Evolutionary conservation across 768 basidiomycete genomes (phyloP).

Genomic region (Rickenella mellea): DNA sequence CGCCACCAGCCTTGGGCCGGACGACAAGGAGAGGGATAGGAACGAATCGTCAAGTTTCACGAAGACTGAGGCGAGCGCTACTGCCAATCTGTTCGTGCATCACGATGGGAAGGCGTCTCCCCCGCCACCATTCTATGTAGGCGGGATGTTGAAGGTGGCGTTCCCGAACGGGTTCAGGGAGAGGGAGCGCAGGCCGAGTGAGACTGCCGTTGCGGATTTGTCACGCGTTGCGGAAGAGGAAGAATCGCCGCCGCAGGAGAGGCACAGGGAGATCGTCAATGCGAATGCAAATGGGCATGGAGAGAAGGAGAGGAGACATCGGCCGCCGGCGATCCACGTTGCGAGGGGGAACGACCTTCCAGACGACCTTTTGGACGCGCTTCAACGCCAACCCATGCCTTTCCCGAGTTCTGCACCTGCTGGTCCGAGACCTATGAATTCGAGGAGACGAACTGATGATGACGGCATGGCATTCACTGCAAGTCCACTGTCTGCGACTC

Average conservation of each 20-base stretch:
- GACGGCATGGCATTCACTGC: slow-evolving; percentile 7
- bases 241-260: slow-evolving; percentile 20
- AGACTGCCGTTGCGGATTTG: slow-evolving; percentile 49
- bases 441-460: no score
- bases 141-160: slow-evolving; percentile 34
- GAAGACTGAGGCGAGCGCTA: slow-evolving; percentile 51
- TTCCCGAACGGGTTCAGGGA: slow-evolving; percentile 25
- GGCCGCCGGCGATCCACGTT: slow-evolving; percentile 39
- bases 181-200: slow-evolving; percentile 44
- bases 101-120: no score
- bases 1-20: slow-evolving; percentile 47
- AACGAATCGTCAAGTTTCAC: slow-evolving; percentile 58
- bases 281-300: slow-evolving; percentile 31
- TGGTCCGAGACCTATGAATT: slow-evolving; percentile 17
- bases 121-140: no score
- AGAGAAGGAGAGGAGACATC: slow-evolving; percentile 19
- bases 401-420: slow-evolving; percentile 8
- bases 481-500: slow-evolving; percentile 33
- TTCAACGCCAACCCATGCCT: slow-evolving; percentile 29
- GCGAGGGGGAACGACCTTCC: slow-evolving; percentile 81
- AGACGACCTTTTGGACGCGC: slow-evolving; percentile 64
- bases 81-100: no score
- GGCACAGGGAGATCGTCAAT: slow-evolving; percentile 15
- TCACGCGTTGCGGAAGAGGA: slow-evolving; percentile 60
- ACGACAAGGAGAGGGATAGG: no score